Evolutionary conservation across 1,284 basidiomycete species (phyloP).

Genomic region (Ganoderma lucidum): DNA sequence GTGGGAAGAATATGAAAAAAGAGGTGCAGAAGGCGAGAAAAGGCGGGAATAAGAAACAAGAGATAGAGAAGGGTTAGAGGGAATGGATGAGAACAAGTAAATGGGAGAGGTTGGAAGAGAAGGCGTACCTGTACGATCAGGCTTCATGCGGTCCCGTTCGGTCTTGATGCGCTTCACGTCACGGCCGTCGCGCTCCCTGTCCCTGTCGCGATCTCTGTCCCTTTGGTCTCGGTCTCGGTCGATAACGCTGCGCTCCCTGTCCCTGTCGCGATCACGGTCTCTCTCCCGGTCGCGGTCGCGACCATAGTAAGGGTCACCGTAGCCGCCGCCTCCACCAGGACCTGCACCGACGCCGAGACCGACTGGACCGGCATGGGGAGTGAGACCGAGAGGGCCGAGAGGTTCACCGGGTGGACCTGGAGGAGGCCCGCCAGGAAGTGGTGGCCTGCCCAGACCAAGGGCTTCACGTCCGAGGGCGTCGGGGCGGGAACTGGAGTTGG

Average conservation of each 20-base stretch:
- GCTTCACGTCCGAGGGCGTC: constrained; percentile 40
- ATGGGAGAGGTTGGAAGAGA: constrained; percentile 22
- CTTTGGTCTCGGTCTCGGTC: constrained; percentile 37
- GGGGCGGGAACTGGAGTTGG: constrained; percentile 27
- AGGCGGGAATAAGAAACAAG: constrained; percentile 13
- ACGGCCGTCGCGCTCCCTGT: constrained; percentile 39
- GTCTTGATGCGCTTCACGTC: constrained; percentile 57
- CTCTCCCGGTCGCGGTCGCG: constrained; percentile 43
- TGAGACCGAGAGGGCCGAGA: constrained; percentile 35
- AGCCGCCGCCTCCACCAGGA: constrained; percentile 39
- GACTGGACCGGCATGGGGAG: constrained; percentile 39
- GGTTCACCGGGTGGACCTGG: constrained; percentile 35
- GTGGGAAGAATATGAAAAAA: constrained; percentile 21
- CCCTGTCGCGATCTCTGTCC: constrained; percentile 39
- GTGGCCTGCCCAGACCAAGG: constrained; percentile 39
- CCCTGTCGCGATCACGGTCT: constrained; percentile 44
- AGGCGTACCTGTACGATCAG: constrained; percentile 43
- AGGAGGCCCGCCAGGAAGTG: constrained; percentile 28
- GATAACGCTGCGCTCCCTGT: constrained; percentile 38
- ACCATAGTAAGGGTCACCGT: constrained; percentile 37
- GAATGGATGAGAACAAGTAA: constrained; percentile 25
- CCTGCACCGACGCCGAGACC: constrained; percentile 41
- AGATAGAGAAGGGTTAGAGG: constrained; percentile 9
- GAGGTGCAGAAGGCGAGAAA: background rate
- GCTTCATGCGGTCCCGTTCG: constrained; percentile 44